Evolutionary conservation across 305 asterid species (phyloP).

Genomic region (Solanum hybrid): DNA sequence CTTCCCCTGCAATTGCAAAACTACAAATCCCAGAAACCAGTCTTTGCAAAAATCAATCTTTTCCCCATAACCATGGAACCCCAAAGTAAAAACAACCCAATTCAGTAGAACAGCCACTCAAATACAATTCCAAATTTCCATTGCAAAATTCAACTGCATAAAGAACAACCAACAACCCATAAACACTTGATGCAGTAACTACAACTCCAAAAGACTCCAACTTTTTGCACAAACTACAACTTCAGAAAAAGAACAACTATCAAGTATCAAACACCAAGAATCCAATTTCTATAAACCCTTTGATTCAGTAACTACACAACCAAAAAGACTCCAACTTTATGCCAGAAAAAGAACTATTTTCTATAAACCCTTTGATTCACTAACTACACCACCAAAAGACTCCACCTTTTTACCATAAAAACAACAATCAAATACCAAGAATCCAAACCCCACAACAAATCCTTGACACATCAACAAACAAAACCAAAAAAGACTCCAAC

Average conservation of each 20-base stretch:
- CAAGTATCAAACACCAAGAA: neutral
- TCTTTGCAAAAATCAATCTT: constrained; percentile 5
- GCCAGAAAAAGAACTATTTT: neutral
- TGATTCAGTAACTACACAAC: neutral
- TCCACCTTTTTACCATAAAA: neutral
- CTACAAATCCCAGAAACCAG: constrained; percentile 13
- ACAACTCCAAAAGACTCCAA: neutral
- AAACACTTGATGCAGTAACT: neutral
- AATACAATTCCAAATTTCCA: neutral
- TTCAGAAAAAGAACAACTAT: neutral
- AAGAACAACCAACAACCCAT: neutral
- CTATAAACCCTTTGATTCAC: neutral
- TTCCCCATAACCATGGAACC: constrained; percentile 13
- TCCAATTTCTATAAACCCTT: neutral
- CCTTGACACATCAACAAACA: neutral
- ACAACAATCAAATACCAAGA: neutral
- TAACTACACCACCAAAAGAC: neutral
- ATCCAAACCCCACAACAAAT: neutral
- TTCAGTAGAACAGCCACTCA: constrained; percentile 5
- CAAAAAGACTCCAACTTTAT: neutral
- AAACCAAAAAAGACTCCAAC: neutral
- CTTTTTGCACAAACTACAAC: neutral
- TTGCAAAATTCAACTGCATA: neutral
- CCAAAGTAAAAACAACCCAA: constrained; percentile 8
- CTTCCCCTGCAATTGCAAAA: constrained; percentile 19